phyloP scores from a whole-genome alignment of 768 basidiomycete genomes.

The Mycena kentingensis region DNA sequence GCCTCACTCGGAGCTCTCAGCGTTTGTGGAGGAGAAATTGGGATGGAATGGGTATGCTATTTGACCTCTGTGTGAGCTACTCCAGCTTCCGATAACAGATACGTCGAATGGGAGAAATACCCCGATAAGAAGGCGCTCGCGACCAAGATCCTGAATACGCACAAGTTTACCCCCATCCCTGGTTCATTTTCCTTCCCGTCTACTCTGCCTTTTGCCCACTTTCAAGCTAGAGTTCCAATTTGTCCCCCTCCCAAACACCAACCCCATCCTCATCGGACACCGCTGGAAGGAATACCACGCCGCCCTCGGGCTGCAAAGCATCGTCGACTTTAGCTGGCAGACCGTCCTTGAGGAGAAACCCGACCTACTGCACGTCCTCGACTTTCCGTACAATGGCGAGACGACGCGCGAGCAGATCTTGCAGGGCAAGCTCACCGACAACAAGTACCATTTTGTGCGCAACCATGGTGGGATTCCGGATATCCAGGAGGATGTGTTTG shows the following conservation, averaged over 20 bases:
- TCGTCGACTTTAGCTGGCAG: constrained; percentile 55
- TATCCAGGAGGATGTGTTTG: constrained; percentile 47
- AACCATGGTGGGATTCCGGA: constrained; percentile 58
- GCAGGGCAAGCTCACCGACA: constrained; percentile 48
- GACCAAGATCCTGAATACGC: constrained; percentile 39
- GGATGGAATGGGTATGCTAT: constrained; percentile 41
- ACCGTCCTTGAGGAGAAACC: constrained; percentile 53
- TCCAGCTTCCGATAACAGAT: constrained; percentile 30
- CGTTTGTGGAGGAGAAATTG: constrained; percentile 40
- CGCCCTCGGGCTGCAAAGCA: constrained; percentile 45
- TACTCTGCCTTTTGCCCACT: not conserved
- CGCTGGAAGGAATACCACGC: constrained; percentile 58
- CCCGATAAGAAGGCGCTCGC: constrained; percentile 47
- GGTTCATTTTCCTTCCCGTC: constrained; percentile 28
- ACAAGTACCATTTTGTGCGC: constrained; percentile 52
- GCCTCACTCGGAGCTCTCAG: not conserved
- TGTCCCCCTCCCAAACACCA: constrained; percentile 49
- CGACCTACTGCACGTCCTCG: constrained; percentile 50
- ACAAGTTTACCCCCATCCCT: constrained; percentile 42
- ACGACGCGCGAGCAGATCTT: constrained; percentile 46
- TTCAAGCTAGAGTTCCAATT: constrained; percentile 46
- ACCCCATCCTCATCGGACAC: constrained; percentile 50
- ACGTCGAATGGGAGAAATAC: constrained; percentile 51
- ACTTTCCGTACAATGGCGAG: constrained; percentile 61
- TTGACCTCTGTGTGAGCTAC: not conserved